These are phyloP conservation scores for Monosporozyma unispora DNA, from an alignment of 805 yeast genomes.

Conservation along the genomic window DNA sequence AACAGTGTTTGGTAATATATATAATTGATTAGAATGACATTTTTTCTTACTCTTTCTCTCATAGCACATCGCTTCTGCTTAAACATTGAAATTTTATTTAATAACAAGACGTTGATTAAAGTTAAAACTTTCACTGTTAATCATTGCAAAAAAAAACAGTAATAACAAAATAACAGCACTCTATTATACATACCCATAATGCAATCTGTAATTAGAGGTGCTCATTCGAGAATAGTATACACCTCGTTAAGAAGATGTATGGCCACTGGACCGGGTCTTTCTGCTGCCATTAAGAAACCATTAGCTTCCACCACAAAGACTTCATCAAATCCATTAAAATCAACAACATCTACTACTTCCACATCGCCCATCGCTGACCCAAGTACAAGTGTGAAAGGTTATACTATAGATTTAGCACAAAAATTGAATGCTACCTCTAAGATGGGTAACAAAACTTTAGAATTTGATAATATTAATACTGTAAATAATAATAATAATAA, in stretches of 20 bases:
- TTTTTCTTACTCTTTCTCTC: no score
- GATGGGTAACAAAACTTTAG: conserved; percentile 1
- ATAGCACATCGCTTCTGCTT: not conserved
- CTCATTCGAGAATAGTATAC: not conserved
- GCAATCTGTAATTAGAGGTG: not conserved
- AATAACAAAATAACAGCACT: not conserved
- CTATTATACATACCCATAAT: not conserved
- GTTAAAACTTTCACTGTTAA: not conserved
- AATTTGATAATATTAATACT: not conserved
- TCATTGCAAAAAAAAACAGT: not conserved
- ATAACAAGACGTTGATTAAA: not conserved
- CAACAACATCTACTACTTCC: not conserved
- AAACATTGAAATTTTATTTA: not conserved
- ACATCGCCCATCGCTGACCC: no score
- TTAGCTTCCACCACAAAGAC: not conserved
- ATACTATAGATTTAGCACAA: not conserved
- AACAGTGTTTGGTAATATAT: no score
- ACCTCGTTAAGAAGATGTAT: not conserved
- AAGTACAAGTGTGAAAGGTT: not conserved
- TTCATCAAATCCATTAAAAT: not conserved
- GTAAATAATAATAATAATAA: no score
- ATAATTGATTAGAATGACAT: no score
- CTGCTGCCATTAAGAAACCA: not conserved
- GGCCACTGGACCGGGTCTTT: not conserved
- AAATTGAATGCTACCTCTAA: not conserved